phyloP scores from a whole-genome alignment of 1,284 basidiomycete species.

The Ganoderma sinense region DNA sequence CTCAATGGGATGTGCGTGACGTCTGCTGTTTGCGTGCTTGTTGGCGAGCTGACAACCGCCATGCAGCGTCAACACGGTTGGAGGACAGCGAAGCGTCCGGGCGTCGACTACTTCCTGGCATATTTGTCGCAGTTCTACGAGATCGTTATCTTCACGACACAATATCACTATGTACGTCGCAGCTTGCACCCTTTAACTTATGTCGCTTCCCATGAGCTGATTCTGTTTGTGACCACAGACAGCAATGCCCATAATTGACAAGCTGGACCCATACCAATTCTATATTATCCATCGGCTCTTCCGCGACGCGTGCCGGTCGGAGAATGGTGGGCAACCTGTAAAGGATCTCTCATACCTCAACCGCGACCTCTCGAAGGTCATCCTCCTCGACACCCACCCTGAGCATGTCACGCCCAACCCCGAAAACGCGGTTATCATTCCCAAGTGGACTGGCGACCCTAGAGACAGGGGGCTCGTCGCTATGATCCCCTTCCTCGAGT shows the following conservation, averaged over 20 bases:
- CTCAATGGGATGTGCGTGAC: slow-evolving; percentile 93
- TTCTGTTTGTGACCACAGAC: slow-evolving; percentile 58
- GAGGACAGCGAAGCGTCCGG: slow-evolving; percentile 94
- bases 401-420: slow-evolving; percentile 85
- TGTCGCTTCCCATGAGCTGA: slow-evolving; percentile 15
- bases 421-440: slow-evolving; percentile 88
- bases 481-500: slow-evolving; percentile 97
- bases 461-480: slow-evolving; percentile 85
- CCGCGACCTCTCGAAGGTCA: slow-evolving; percentile 91
- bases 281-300: slow-evolving; percentile 91
- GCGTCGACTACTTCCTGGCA: slow-evolving; percentile 96
- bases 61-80: slow-evolving; percentile 83
- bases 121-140: slow-evolving; percentile 99
- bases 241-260: slow-evolving; percentile 89
- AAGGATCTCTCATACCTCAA: slow-evolving; percentile 96
- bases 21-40: not conserved
- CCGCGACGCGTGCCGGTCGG: slow-evolving; percentile 87
- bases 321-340: slow-evolving; percentile 76
- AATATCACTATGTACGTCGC: slow-evolving; percentile 84
- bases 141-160: slow-evolving; percentile 94
- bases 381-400: slow-evolving; percentile 87
- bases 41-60: slow-evolving; percentile 10
- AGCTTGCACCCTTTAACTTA: not conserved
- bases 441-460: slow-evolving; percentile 88
- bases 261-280: slow-evolving; percentile 93